These are phyloP conservation scores for Halteria grandinella DNA, from an alignment of 73 alveolate species.

Conservation along the genomic window DNA sequence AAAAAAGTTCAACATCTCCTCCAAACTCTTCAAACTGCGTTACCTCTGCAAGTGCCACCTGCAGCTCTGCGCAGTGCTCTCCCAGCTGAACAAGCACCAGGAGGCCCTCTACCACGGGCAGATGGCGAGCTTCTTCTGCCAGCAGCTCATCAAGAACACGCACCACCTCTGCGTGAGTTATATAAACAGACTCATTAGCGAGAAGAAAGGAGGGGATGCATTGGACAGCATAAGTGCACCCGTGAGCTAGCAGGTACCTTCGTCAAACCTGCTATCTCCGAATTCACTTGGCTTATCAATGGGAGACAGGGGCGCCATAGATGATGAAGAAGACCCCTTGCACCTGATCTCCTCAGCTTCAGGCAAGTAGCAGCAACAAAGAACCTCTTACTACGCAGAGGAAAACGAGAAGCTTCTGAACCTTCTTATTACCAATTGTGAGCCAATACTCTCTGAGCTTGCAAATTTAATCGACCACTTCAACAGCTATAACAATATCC, in stretches of 20 bases:
- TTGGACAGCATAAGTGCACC: too few species aligned
- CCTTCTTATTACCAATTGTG: conserved; percentile 52
- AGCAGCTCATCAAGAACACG: conserved; percentile 76
- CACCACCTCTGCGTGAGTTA: conserved; percentile 27
- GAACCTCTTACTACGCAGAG: conserved; percentile 51
- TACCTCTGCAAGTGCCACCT: conserved; percentile 86
- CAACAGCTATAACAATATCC: conserved; percentile 41
- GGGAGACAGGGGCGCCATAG: background rate
- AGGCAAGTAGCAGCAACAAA: too few species aligned
- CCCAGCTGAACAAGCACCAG: conserved; percentile 81
- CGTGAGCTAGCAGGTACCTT: too few species aligned
- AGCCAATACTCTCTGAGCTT: conserved; percentile 52
- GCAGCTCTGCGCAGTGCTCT: conserved; percentile 91
- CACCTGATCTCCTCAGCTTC: background rate
- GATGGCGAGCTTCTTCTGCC: conserved; percentile 82
- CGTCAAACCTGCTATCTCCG: too few species aligned
- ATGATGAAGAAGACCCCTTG: conserved; percentile 12
- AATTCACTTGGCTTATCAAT: too few species aligned
- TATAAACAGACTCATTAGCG: background rate
- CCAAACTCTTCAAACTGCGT: conserved; percentile 76
- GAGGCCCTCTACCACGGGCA: conserved; percentile 90
- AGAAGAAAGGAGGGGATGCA: too few species aligned
- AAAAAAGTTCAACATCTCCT: conserved; percentile 34
- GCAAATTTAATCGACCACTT: conserved; percentile 23
- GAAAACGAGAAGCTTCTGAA: conserved; percentile 52